Evolutionary conservation across 257 asterid species (phyloP), one percentile per base, ranked within the genome.

Genomic region (Nicotiana paniculata): DNA sequence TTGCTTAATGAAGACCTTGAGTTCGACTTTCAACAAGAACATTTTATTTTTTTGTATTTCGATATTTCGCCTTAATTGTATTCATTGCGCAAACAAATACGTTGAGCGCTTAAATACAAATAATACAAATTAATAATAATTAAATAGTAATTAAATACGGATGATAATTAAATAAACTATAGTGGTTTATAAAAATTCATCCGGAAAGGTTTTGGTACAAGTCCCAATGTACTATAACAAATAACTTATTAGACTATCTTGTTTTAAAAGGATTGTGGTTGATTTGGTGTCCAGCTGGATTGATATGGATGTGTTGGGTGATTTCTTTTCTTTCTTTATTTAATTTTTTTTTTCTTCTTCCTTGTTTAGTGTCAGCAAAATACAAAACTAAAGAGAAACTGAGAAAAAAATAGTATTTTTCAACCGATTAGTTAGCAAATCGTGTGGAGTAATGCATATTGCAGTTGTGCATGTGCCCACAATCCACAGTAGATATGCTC

Each of bases 11-110:
- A 39, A 94, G 95, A 96, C 91, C 95, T 89, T 90, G 94, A 91
- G 94, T 91, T 91, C 92, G 83, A 92, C 97, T 92, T 95, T 92
- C 95, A 91, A 88, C 86, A 82, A 86, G 88, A 87, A 90, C 89
- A 87, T 48, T 48, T 10, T 9, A 37, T 37, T 37, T 37, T 37
- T 6, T 0, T 5, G 1, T 37, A 37, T 37, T 37, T 37, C 2
- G 6, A 9, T 37, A 37, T 37, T 37, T 37, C 2, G 43, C 43
- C 43, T 37, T 37, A 37, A 9, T 37, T 37, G 43, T 37, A 37
- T 37, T 35, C 39, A 5, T 37, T 37, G 43, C 35, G 46, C 8
- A 6, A 37, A 37, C 8, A 2, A 6, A 6, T 39, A 39, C 2
- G 9, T 39, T 39, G 46, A 0, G 8, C 9, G 2, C 6, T 32